Evolutionary conservation across 2,329 filamentous ascomycete species (phyloP), one percentile per base, ranked within the genome.

Genomic region (Exophiala mesophila): DNA sequence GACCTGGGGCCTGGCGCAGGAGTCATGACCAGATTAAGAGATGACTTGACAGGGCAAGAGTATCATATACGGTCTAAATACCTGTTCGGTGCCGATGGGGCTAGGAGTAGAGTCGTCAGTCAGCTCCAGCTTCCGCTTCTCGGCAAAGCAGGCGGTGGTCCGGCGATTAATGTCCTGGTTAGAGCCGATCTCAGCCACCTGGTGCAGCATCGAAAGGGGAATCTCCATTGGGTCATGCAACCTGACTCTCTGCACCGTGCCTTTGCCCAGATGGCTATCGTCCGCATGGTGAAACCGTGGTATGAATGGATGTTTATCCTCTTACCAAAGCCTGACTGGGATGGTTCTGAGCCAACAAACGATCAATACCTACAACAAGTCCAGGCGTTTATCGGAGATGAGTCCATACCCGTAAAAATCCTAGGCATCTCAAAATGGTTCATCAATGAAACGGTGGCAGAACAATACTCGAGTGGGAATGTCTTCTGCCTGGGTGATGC

Each of bases 241-340:
- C 76, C 78, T 0, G 71, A 77, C 44, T 59, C 58, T 2, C 69
- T 76, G 36, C 61, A 71, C 36, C 71, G 72, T 0, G 62, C 63
- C 0, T 79, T 73, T 59, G 74, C 65, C 0, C 75, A 71, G 67
- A 61, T 63, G 16, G 60, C 57, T 3, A 61, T 77, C 46, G 62
- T 71, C 2, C 65, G 78, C 13, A 81, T 82, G 77, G 76, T 82
- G 2, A 77, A 74, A 60, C 71, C 77, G 0, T 82, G 78, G 78
- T 55, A 73, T 50, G 73, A 82, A 61, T 83, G 77, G 77, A 67
- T 77, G 61, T 73, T 76, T 33, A 74, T 77, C 41, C 55, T 76
- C 16, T 59, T 78, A 13, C 69, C 72, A 0, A 53, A 57, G 9
- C 66, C 62, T 0, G 64, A 63, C 3, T 56, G 36, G 9, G 38